Percentiles rank a stretch among this genome's conserved stretches.
Evolutionary conservation across 2,329 filamentous ascomycete species (phyloP).

Genomic region (Cordyceps fumosorosea): DNA sequence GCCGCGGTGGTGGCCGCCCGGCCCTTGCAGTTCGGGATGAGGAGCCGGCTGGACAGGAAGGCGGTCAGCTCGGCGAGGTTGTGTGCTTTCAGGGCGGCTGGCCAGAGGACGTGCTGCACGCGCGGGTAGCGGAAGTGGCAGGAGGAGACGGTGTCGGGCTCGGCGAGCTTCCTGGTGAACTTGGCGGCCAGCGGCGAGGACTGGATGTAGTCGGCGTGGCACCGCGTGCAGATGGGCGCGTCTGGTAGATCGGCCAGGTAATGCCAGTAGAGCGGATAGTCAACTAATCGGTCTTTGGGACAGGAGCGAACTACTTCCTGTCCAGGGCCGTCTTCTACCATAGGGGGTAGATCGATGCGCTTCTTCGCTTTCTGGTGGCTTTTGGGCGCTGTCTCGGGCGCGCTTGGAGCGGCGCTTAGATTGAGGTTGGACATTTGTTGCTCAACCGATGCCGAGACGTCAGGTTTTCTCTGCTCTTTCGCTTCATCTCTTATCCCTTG

Average conservation of each 20-base stretch:
- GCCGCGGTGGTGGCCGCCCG: slow-evolving; percentile 14
- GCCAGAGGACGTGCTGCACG: slow-evolving; percentile 29
- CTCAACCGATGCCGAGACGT: neutral
- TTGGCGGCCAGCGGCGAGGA: slow-evolving; percentile 21
- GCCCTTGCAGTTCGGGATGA: slow-evolving; percentile 26
- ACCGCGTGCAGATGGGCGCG: slow-evolving; percentile 35
- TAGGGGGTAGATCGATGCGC: neutral
- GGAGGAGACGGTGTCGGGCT: slow-evolving; percentile 22
- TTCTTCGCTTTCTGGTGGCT: neutral
- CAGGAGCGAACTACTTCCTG: slow-evolving; percentile 23
- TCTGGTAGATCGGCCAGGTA: slow-evolving; percentile 20
- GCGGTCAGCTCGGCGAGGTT: slow-evolving; percentile 20
- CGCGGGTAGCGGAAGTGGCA: slow-evolving; percentile 26
- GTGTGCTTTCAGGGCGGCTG: slow-evolving; percentile 22
- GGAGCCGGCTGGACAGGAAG: slow-evolving; percentile 24
- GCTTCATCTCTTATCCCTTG: neutral
- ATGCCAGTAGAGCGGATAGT: slow-evolving; percentile 29
- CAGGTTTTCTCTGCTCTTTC: too few relatives aligned
- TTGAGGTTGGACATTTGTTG: neutral
- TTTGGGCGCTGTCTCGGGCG: neutral
- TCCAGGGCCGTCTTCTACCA: slow-evolving; percentile 19
- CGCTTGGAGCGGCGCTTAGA: neutral
- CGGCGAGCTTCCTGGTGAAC: slow-evolving; percentile 24
- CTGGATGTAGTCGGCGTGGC: slow-evolving; percentile 32
- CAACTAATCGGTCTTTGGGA: slow-evolving; percentile 21